Evolutionary conservation across 2,329 filamentous ascomycete genomes (phyloP).

Genomic region (Xylogone sp.): DNA sequence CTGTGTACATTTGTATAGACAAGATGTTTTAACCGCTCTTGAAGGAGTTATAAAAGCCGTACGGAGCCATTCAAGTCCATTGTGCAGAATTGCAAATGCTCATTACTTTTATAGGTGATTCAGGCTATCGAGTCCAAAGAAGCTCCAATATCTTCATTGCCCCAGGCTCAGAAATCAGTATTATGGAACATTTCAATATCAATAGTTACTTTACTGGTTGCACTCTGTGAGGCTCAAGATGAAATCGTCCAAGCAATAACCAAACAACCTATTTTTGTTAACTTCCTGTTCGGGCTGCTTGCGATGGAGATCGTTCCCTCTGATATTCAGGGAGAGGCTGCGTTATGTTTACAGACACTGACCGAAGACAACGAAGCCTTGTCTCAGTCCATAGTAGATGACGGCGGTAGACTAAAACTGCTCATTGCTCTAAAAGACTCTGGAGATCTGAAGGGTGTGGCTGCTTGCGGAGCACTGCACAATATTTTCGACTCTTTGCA

Average conservation of each 20-base stretch:
- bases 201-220: conserved; percentile 48
- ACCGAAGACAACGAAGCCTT: conserved; percentile 57
- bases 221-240: conserved; percentile 55
- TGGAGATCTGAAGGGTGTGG: conserved; percentile 45
- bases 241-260: conserved; percentile 55
- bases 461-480: conserved; percentile 59
- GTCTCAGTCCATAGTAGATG: conserved; percentile 48
- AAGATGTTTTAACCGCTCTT: conserved; percentile 58
- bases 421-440: conserved; percentile 45
- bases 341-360: conserved; percentile 54
- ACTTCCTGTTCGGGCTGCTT: conserved; percentile 52
- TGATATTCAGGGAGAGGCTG: conserved; percentile 37
- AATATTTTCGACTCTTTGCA: conserved; percentile 54
- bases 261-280: conserved; percentile 42
- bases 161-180: conserved; percentile 50
- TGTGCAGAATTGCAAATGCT: neutral
- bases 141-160: conserved; percentile 40
- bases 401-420: conserved; percentile 45
- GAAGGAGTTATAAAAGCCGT: conserved; percentile 52
- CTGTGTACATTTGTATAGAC: conserved; percentile 59
- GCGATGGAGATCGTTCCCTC: conserved; percentile 35
- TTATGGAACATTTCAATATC: conserved; percentile 52
- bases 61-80: conserved; percentile 21
- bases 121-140: conserved; percentile 29
- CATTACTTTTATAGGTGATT: conserved; percentile 22